Conservation (phyloP, 2,329 filamentous ascomycete genomes). For the Annulohypoxylon truncatum region DNA sequence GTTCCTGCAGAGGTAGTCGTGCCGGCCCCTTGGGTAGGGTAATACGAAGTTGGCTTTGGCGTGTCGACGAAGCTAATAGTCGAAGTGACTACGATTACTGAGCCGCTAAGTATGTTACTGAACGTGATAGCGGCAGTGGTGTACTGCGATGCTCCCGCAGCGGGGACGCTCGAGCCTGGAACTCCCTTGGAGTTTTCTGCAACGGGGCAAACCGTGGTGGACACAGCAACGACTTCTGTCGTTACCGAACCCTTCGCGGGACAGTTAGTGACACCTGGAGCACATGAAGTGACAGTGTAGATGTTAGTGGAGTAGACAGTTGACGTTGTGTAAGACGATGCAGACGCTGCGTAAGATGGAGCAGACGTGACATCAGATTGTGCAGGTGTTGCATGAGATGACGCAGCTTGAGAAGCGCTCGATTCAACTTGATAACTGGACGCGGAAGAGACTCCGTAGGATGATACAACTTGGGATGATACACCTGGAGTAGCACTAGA, state of each 20-base stretch:
- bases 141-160: conserved; percentile 28
- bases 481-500: conserved; percentile 22
- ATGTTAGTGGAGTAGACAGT: conserved; percentile 48
- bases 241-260: conserved; percentile 43
- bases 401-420: conserved; percentile 18
- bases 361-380: conserved; percentile 5
- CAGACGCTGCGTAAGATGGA: conserved; percentile 41
- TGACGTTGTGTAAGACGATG: conserved; percentile 46
- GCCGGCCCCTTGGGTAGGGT: conserved; percentile 21
- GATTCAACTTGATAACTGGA: conserved; percentile 22
- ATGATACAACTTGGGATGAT: conserved; percentile 7
- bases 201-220: conserved; percentile 49
- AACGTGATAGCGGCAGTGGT: conserved; percentile 41
- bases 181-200: conserved; percentile 27
- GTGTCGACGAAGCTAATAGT: conserved; percentile 46
- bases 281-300: conserved; percentile 47
- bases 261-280: conserved; percentile 45
- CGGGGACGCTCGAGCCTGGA: conserved; percentile 13
- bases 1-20: conserved; percentile 29
- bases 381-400: conserved; percentile 17
- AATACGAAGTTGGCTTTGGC: conserved; percentile 34
- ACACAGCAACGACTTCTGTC: conserved; percentile 46
- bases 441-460: conserved; percentile 14
- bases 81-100: conserved; percentile 43
- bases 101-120: conserved; percentile 44